Evolutionary conservation across 768 basidiomycete species (phyloP).

Genomic region (Tricholoma bakamatsutake): DNA sequence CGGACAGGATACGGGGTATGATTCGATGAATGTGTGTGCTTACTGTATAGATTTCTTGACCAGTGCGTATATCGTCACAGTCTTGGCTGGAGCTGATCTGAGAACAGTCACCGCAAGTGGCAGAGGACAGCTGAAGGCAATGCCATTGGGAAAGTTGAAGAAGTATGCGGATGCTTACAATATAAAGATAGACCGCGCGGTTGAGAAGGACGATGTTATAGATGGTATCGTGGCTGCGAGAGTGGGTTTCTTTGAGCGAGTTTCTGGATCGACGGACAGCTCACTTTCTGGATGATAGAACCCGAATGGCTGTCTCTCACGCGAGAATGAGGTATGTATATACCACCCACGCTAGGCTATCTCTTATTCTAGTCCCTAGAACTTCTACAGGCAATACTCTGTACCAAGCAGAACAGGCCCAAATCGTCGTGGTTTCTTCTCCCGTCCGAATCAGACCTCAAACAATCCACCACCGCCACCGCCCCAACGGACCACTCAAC

Average conservation of each 20-base stretch:
- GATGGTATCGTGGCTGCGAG: constrained; percentile 50
- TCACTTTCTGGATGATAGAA: constrained; percentile 29
- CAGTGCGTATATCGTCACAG: constrained; percentile 35
- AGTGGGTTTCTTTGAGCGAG: constrained; percentile 31
- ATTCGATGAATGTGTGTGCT: constrained; percentile 59
- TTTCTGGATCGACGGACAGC: background rate
- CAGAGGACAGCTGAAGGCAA: constrained; percentile 44
- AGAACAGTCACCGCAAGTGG: constrained; percentile 64
- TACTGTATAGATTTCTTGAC: constrained; percentile 68
- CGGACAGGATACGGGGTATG: constrained; percentile 52
- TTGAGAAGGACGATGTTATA: constrained; percentile 78
- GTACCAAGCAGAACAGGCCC: constrained; percentile 41
- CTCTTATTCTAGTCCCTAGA: constrained; percentile 24
- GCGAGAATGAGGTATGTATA: constrained; percentile 48
- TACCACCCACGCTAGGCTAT: background rate
- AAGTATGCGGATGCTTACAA: constrained; percentile 68
- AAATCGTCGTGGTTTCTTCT: constrained; percentile 40
- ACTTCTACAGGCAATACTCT: constrained; percentile 56
- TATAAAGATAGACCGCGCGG: constrained; percentile 52
- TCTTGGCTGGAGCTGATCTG: constrained; percentile 1
- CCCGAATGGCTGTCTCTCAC: constrained; percentile 55
- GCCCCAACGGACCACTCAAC: constrained; percentile 25
- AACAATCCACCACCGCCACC: constrained; percentile 23
- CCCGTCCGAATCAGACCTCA: constrained; percentile 31
- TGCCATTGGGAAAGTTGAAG: constrained; percentile 58